Base-by-base conservation (phyloP, 345 rosid genomes). In the Eucalyptus regnans region DNA sequence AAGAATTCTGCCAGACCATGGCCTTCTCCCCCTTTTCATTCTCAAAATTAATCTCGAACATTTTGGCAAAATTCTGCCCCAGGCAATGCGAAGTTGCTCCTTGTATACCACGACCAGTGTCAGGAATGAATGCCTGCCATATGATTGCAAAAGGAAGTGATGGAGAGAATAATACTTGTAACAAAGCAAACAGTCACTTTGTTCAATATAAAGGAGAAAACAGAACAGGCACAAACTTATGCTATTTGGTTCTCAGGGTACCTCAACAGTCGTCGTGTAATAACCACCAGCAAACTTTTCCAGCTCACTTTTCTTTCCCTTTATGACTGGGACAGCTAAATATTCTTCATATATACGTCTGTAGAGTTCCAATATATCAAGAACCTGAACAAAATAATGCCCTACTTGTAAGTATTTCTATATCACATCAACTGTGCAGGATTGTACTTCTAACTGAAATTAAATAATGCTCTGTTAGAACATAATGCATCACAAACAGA, bases 261-360 rank as follows among this genome's bases (percentile, higher is more conserved):
- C 99, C 99, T 98, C 99, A 18, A 98, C 98, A 89, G 98, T 96
- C 11, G 96, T 98, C 48, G 99, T 98, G 95, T 98, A 98, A 91
- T 94, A 96, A 83, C 99, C 99, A 87, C 98, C 99, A 90, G 99
- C 99, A 92, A 97, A 98, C 94, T 98, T 98, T 93, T 97, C 99
- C 90, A 94, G 90, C 93, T 98, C 99, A 94, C 98, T 98, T 94
- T 97, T 98, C 94, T 92, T 95, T 56, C 99, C 99, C 92, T 96
- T 98, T 86, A 96, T 91, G 88, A 98, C 96, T 85, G 99, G 99
- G 76, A 97, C 92, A 27, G 99, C 99, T 88, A 98, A 94, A 91
- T 92, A 97, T 89, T 96, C 99, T 93, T 98, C 98, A 89, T 98
- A 97, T 87, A 98, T 95, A 85, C 96, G 94, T 51, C 96, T 92